Evolutionary conservation across 495 filamentous ascomycete genomes (phyloP).

Genomic region (Aspergillus coremiiformis): DNA sequence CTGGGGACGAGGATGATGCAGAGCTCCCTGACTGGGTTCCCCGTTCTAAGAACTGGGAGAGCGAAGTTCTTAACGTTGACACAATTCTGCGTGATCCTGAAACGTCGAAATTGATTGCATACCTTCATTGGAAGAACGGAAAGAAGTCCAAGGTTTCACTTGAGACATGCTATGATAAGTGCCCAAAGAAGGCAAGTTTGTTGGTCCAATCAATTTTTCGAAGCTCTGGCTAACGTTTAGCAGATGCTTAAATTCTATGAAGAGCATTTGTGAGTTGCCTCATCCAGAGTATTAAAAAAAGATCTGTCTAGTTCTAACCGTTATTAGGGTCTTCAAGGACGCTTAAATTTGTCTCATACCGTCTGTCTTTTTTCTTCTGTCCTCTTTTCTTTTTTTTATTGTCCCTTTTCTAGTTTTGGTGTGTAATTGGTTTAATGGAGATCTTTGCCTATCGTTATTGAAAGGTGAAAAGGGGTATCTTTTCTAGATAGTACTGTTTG

Average conservation of each 20-base stretch:
- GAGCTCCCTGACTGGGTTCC: conserved; percentile 37
- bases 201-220: no score
- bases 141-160: conserved; percentile 33
- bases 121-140: conserved; percentile 50
- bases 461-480: not conserved
- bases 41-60: conserved; percentile 51
- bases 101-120: conserved; percentile 37
- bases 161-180: conserved; percentile 35
- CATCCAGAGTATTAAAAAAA: not conserved
- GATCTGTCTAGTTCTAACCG: conserved; percentile 14
- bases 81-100: conserved; percentile 47
- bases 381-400: not conserved
- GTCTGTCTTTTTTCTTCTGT: not conserved
- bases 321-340: conserved; percentile 33
- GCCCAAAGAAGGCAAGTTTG: conserved; percentile 28
- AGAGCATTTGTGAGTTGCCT: conserved; percentile 33
- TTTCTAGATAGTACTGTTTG: not conserved
- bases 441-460: not conserved
- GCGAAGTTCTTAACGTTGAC: conserved; percentile 45
- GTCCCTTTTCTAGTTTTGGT: not conserved
- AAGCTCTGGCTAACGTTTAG: conserved; percentile 11
- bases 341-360: conserved; percentile 5
- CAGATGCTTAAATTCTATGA: conserved; percentile 46
- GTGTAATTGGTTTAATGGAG: not conserved
- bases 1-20: conserved; percentile 8